Evolutionary conservation across 2,329 filamentous ascomycete species (phyloP), one percentile per base, ranked within the genome.

Genomic region (Chalaropsis thielavioides): DNA sequence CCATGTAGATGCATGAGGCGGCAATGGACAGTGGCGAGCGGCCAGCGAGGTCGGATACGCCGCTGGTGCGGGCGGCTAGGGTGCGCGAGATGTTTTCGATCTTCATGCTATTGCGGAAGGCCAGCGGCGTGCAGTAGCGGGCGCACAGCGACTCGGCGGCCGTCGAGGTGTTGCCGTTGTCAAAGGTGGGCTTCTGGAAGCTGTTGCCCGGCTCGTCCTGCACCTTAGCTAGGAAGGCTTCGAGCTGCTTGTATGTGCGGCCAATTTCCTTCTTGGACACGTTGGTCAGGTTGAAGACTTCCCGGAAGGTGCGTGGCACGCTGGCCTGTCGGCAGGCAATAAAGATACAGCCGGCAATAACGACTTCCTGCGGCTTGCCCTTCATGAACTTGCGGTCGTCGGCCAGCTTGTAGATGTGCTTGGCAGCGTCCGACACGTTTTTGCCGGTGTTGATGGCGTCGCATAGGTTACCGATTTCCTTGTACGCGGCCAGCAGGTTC

Each of bases 221-320:
- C 62, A 86, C 82, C 71, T 86, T 86, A 71, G 87, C 85, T 72
- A 97, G 82, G 76, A 95, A 96, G 70, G 87, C 85, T 76, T 97
- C 92, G 56, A 99, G 81, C 66, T 85, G 80, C 79, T 99, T 99
- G 82, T 96, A 99, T 27, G 92, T 92, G 66, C 92, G 82, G 24
- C 94, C 94, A 68, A 99, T 96, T 73, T 99, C 95, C 78, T 97
- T 97, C 79, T 97, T 96, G 67, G 88, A 87, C 35, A 99, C 92
- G 70, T 89, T 90, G 8, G 94, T 99, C 74, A 97, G 80, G 68
- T 90, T 87, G 77, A 89, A 95, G 71, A 99, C 94, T 75, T 99
- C 95, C 61, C 89, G 85, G 77, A 99, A 99, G 2, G 91, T 95
- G 69, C 94, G 88, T 3, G 89, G 87, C 38, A 92, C 87, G 68